Base-by-base conservation (phyloP, 805 yeast genomes). In the Debaryomyces maramus region DNA sequence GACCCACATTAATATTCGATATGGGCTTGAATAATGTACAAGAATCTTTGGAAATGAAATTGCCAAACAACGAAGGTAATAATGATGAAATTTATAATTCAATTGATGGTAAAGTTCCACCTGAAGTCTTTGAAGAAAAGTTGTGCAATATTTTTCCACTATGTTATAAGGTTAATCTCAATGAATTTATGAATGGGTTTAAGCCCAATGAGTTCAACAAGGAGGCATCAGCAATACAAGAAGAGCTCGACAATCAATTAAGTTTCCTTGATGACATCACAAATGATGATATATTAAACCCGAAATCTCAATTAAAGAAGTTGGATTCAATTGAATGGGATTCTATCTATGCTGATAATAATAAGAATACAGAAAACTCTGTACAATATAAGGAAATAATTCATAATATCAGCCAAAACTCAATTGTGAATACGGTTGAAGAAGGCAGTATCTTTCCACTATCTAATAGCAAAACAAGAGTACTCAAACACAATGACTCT, bases 1-100 rank as follows among this genome's bases (percentile, higher is more conserved):
- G 65, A 15, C 72, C 75, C 3, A 68, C 67, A 36, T 58, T 68
- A 30, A 55, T 68, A 4, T 70, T 60, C 44, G 73, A 67, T 39
- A 42, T 55, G 34, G 73, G 72, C 0, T 47, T 58, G 32, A 53
- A 51, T 17, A 32, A 49, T 10, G 4, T 6, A 6, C 16, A 18
- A 32, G 19, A 18, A 3, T 18, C 34, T 18, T 24, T 24, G 11
- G 41, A 32, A 5, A 29, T 52, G 6, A 45, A 43, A 19, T 37
- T 55, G 13, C 20, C 29, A 14, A 27, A 38, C 14, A 34, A 42
- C 11, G 39, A 34, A 9, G 46, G 47, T 5, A 32, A 33, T 11
- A 47, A 44, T 5, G 13, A 33, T 4, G 43, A 44, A 1, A 36
- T 36, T 2, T 26, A 32, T 5, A 39, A 38, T 4, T 28, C 37